These are phyloP conservation scores for Musa acuminata DNA, from an alignment of 176 grass and related monocot genomes.

Conservation along the genomic window DNA sequence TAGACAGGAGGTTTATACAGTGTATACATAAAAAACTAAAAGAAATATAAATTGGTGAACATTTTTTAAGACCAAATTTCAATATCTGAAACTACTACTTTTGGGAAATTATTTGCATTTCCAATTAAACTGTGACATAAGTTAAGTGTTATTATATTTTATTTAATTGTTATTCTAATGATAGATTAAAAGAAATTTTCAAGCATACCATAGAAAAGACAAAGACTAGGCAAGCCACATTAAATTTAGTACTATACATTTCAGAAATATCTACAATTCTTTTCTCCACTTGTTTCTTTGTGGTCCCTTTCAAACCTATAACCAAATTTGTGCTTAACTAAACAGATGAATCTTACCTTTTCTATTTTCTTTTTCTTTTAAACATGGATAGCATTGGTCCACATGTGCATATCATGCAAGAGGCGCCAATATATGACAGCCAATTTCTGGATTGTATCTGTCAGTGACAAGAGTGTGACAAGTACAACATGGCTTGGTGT, in stretches of 20 bases:
- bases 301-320: not conserved
- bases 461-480: too few relatives aligned
- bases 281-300: not conserved
- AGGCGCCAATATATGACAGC: too few relatives aligned
- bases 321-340: not conserved
- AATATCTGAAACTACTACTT: not conserved
- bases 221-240: not conserved
- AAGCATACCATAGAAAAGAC: not conserved
- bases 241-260: not conserved
- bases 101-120: not conserved
- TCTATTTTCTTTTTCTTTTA: too few relatives aligned
- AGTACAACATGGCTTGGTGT: too few relatives aligned
- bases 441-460: too few relatives aligned
- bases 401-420: not conserved
- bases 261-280: not conserved
- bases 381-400: not conserved
- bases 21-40: not conserved
- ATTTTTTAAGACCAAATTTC: not conserved
- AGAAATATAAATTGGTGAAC: not conserved
- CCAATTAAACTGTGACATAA: not conserved
- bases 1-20: not conserved
- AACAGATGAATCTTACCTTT: not conserved
- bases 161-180: not conserved
- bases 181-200: not conserved
- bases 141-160: not conserved